phyloP scores from a whole-genome alignment of 805 yeast species.

The Candida pseudoglaebosa region DNA sequence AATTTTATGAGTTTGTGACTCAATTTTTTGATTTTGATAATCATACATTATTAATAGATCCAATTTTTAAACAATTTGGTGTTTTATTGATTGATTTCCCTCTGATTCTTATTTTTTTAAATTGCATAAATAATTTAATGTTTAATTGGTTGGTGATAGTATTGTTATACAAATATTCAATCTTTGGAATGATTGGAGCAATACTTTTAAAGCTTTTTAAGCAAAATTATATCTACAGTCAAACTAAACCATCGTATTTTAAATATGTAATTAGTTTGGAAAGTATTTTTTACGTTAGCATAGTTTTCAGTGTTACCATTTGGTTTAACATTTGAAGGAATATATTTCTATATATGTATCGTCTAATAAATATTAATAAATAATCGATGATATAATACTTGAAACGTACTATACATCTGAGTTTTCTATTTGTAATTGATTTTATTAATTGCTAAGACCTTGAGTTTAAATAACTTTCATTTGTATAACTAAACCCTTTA shows the following conservation, averaged over 20 bases:
- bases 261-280: constrained; percentile 10
- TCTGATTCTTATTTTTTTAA: constrained; percentile 7
- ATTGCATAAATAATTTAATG: constrained; percentile 13
- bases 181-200: constrained; percentile 10
- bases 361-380: no score
- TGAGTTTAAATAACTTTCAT: constrained; percentile 28
- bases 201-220: constrained; percentile 9
- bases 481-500: constrained; percentile 39
- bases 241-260: neutral
- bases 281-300: constrained; percentile 19
- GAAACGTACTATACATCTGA: neutral
- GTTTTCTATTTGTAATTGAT: neutral
- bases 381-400: neutral
- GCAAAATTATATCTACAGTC: constrained; percentile 6
- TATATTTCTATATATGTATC: no score
- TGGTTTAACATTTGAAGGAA: no score
- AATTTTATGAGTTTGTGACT: constrained; percentile 1
- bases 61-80: constrained; percentile 21
- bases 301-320: constrained; percentile 9
- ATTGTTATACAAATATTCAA: neutral
- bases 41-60: constrained; percentile 17
- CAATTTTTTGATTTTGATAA: neutral
- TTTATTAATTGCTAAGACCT: neutral
- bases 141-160: constrained; percentile 12
- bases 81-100: constrained; percentile 15